These are phyloP conservation scores for Cyamopsis tetragonoloba DNA, from an alignment of 306 rosid genomes.

Conservation along the genomic window DNA sequence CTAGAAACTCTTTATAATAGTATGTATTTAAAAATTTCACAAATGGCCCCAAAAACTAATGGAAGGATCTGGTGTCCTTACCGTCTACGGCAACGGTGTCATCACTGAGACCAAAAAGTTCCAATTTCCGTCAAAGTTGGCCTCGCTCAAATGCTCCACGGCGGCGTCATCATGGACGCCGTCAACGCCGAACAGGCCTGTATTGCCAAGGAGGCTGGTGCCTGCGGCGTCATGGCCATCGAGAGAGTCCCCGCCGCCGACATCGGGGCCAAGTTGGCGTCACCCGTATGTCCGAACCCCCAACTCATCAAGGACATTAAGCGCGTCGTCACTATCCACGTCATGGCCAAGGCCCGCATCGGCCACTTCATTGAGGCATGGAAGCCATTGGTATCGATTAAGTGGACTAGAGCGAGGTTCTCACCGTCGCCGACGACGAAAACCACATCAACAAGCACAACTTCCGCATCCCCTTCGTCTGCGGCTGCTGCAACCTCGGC, in stretches of 20 bases:
- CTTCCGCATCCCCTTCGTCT: slow-evolving; percentile 78
- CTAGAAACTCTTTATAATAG: no score
- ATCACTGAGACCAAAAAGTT: slow-evolving; percentile 66
- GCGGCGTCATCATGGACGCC: slow-evolving; percentile 93
- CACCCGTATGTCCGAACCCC: slow-evolving; percentile 85
- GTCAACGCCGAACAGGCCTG: slow-evolving; percentile 91
- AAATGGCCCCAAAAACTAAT: no score
- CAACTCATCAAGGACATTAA: slow-evolving; percentile 81
- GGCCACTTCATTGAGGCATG: slow-evolving; percentile 85
- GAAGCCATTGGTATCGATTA: slow-evolving; percentile 82
- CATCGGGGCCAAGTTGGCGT: slow-evolving; percentile 83
- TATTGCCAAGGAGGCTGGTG: slow-evolving; percentile 84
- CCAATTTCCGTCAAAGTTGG: slow-evolving; percentile 81
- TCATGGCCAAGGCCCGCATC: slow-evolving; percentile 89
- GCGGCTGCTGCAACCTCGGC: slow-evolving; percentile 84
- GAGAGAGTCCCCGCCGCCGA: slow-evolving; percentile 88
- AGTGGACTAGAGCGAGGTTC: slow-evolving; percentile 84
- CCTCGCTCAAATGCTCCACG: slow-evolving; percentile 90
- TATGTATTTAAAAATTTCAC: no score
- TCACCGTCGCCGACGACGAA: slow-evolving; percentile 70
- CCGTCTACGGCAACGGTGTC: slow-evolving; percentile 78
- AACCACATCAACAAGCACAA: slow-evolving; percentile 90
- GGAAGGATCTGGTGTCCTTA: slow-evolving; percentile 84
- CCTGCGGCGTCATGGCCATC: slow-evolving; percentile 88
- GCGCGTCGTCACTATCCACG: slow-evolving; percentile 84